These are phyloP conservation scores for Arthroderma sp. DNA, from an alignment of 2,329 filamentous ascomycete genomes.

Conservation along the genomic window DNA sequence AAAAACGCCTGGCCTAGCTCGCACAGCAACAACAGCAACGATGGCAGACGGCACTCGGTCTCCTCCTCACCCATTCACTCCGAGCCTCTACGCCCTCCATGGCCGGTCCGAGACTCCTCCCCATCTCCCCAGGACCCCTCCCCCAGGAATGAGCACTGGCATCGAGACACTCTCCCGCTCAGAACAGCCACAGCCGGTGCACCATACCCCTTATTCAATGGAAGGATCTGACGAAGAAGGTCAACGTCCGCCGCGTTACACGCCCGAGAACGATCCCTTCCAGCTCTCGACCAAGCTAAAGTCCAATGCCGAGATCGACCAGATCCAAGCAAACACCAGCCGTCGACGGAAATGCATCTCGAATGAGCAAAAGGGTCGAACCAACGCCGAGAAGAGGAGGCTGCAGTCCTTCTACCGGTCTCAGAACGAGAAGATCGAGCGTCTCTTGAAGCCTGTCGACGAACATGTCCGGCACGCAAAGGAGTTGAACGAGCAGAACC, in stretches of 20 bases:
- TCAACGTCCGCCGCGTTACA: conserved; percentile 44
- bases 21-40: background rate
- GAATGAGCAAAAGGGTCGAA: conserved; percentile 16
- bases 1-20: background rate
- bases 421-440: conserved; percentile 89
- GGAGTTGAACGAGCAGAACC: conserved; percentile 68
- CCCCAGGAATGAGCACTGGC: conserved; percentile 30
- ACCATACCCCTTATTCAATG: conserved; percentile 15
- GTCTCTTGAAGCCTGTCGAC: conserved; percentile 81
- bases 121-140: conserved; percentile 3
- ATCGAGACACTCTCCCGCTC: conserved; percentile 24
- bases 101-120: background rate
- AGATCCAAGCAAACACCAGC: conserved; percentile 63
- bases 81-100: conserved; percentile 4
- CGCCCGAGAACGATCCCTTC: conserved; percentile 64
- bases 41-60: conserved; percentile 2
- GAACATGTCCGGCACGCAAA: conserved; percentile 74
- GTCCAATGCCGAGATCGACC: conserved; percentile 59
- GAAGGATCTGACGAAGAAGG: conserved; percentile 33
- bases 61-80: conserved; percentile 1
- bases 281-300: conserved; percentile 67
- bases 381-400: conserved; percentile 34
- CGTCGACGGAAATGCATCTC: conserved; percentile 44
- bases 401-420: conserved; percentile 73
- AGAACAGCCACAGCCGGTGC: conserved; percentile 10